phyloP scores from a whole-genome alignment of 139 green algal species.

The Trebouxia sp. region DNA sequence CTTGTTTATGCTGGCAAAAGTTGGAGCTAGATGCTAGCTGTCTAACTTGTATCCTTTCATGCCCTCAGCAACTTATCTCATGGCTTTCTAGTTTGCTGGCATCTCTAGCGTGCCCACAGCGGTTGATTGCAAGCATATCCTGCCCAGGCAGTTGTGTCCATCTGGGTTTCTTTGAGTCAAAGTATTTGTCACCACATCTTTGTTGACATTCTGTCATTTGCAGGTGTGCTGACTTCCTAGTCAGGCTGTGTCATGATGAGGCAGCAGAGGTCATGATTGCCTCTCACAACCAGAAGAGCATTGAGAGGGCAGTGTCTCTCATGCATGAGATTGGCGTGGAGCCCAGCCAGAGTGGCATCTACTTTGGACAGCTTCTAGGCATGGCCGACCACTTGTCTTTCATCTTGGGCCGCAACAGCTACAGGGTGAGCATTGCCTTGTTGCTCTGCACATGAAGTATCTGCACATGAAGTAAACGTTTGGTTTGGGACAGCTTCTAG shows the following conservation, averaged over 20 bases:
- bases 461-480: not conserved
- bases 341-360: constrained; percentile 56
- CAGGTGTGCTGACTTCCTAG: constrained; percentile 44
- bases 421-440: constrained; percentile 29
- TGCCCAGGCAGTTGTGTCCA: no score
- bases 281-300: constrained; percentile 71
- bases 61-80: no score
- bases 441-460: not conserved
- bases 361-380: constrained; percentile 91
- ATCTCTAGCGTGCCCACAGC: no score
- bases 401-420: constrained; percentile 59
- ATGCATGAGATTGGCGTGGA: constrained; percentile 67
- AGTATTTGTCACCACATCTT: no score
- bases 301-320: constrained; percentile 63
- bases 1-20: no score
- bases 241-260: constrained; percentile 42
- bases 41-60: no score
- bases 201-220: not conserved
- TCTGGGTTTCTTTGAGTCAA: no score
- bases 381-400: constrained; percentile 90
- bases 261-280: constrained; percentile 73
- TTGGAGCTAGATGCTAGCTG: no score
- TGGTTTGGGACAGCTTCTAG: constrained; percentile 44
- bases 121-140: no score
- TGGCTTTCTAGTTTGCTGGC: no score